Base-by-base conservation (phyloP, 495 filamentous ascomycete genomes). In the Apiosordaria backusii region DNA sequence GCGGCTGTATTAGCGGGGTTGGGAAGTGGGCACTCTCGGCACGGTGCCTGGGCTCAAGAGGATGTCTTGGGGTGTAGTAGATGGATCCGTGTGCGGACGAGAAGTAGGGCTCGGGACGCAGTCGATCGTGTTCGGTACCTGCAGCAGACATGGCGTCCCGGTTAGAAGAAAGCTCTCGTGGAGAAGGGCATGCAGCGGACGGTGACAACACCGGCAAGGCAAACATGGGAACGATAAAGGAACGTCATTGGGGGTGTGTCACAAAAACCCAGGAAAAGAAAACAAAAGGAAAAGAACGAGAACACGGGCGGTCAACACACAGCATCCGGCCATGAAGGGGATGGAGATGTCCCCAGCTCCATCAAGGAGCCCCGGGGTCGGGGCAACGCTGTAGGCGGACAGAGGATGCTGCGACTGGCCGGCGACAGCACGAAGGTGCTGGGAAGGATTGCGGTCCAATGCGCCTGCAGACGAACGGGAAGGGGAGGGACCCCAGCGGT, bases 1-100 rank as follows among this genome's bases (percentile, higher is more conserved):
- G 81, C 57, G 84, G 79, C 67, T 78, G 77, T 63, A 82, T 85
- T 50, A 80, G 76, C 57, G 84, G 81, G 24, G 72, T 75, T 26
- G 84, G 84, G 62, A 82, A 77, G 19, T 63, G 67, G 35, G 77
- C 70, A n/a, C 60, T 60, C 45, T 61, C 40, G 16, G 57, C n/a
- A 58, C 75, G 75, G 67, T 72, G 67, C 52, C 75, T 72, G 58
- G 72, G 72, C 35, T 77, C 75, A 63, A 65, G 50, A 16, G 72
- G 62, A 10, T 61, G 69, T 54, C 71, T 65, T 21, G 80, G 80
- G n/a, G 76, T 72, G 69, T 81, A 82, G 63, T 77, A 80, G 35
- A 82, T 68, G 59, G 69, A 74, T 54, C 76, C 75, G 76, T 79
- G 71, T 23, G 76, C 70, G 6, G 75, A 74, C 58, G 71, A 67